A percentile compares a stretch with the other conserved stretches of the same genome.
Evolutionary conservation across 2,329 filamentous ascomycete genomes (phyloP).

Genomic region (Ceratocystis albifundus): DNA sequence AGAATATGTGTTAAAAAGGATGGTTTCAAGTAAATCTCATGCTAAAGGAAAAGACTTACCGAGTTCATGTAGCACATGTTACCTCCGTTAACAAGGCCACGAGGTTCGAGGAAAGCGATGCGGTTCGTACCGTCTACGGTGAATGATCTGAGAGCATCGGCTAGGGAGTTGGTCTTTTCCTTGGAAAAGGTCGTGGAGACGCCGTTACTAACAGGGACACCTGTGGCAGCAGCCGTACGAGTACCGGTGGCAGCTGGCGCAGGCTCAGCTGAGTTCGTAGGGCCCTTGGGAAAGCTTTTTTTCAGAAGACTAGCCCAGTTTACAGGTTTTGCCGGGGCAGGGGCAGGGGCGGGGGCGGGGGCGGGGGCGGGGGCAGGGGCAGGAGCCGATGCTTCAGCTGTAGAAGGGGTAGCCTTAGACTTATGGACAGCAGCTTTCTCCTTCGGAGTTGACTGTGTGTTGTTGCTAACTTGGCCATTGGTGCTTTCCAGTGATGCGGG

Average conservation of each 20-base stretch:
- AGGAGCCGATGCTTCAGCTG: slow-evolving; percentile 23
- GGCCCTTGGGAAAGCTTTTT: slow-evolving; percentile 14
- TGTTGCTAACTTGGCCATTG: slow-evolving; percentile 17
- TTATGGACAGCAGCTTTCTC: slow-evolving; percentile 26
- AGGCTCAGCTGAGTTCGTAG: slow-evolving; percentile 27
- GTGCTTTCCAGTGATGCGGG: slow-evolving; percentile 4
- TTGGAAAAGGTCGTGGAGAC: slow-evolving; percentile 33
- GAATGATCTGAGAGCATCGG: slow-evolving; percentile 66
- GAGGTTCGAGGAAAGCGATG: slow-evolving; percentile 76
- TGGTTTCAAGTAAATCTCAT: background rate
- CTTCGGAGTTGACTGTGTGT: slow-evolving; percentile 23
- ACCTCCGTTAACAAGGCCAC: slow-evolving; percentile 88
- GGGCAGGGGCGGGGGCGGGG: slow-evolving; percentile 25
- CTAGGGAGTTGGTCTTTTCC: slow-evolving; percentile 48
- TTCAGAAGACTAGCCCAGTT: slow-evolving; percentile 24
- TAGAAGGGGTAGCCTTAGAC: slow-evolving; percentile 24
- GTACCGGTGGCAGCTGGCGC: background rate
- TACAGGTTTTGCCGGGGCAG: slow-evolving; percentile 24
- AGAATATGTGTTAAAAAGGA: slow-evolving; percentile 30
- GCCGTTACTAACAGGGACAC: slow-evolving; percentile 25
- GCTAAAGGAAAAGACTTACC: slow-evolving; percentile 44
- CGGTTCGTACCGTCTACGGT: slow-evolving; percentile 53
- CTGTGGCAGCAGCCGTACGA: slow-evolving; percentile 20
- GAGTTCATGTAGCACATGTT: slow-evolving; percentile 99
- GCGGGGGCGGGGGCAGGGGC: slow-evolving; percentile 25